Base-by-base conservation (phyloP, 1,284 basidiomycete species). In the Rhodotorula mucilaginosa region DNA sequence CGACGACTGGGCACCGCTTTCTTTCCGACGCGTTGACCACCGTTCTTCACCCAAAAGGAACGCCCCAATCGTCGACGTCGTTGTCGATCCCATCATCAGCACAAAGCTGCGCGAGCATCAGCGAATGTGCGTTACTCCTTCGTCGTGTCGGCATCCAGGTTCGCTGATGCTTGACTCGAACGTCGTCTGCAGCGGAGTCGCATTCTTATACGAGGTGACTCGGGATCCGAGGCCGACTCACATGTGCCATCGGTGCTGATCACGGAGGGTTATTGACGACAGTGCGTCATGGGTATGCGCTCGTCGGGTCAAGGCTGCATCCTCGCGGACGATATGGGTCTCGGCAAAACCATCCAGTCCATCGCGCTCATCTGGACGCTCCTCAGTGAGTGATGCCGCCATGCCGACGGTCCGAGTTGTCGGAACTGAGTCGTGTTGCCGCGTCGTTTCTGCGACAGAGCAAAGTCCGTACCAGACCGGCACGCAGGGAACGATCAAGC, bases 311-410 rank as follows among this genome's bases (percentile, higher is more conserved):
- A 92, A 76, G 97, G 97, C 2, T 96, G 92, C 78, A 98, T 99
- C 73, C 85, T 99, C 44, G 97, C 96, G 2, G 97, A 99, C 81
- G 96, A 99, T 79, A 96, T 97, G 92, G 93, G 94, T 60, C 86
- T 97, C 67, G 94, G 94, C 23, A 97, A 97, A 83, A 97, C 94
- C 0, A 82, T 82, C 26, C 82, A 96, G 87, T 94, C 93, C 0
- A 93, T 97, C 62, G 84, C 89, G 18, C 84, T 97, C 13, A 84
- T 95, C 21, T 92, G 92, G 89, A 97, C 92, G 0, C 83, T 98
- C 23, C 85, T 97, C 49, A 91, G 93, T 93, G 79, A 78, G 87
- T 47, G 39, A 44, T 44, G 39, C 39, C 49, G 67, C 47, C n/a
- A 8, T 47, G 48, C n/a, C 49, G 47, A 46, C 52, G 16, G 51